Evolutionary conservation across 2,329 filamentous ascomycete genomes (phyloP).

Genomic region (Acrocalymma vagum): DNA sequence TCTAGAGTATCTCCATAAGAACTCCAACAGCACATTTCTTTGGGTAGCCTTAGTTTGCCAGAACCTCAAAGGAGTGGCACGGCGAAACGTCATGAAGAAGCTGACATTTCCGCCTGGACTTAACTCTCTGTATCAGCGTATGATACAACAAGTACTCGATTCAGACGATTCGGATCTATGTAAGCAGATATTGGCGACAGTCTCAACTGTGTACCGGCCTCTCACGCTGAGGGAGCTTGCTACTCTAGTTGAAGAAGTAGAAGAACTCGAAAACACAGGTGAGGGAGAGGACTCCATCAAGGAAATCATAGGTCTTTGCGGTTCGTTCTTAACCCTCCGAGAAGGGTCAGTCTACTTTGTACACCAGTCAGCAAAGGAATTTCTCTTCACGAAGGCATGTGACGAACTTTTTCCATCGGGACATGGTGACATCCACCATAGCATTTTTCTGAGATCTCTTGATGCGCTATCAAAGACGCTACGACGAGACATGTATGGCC

Average conservation of each 20-base stretch:
- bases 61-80: constrained; percentile 27
- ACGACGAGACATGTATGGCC: constrained; percentile 1
- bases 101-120: constrained; percentile 48
- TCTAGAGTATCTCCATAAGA: constrained; percentile 29
- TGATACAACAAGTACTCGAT: constrained; percentile 44
- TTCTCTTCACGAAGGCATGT: constrained; percentile 14
- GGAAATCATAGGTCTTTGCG: constrained; percentile 43
- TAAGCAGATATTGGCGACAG: constrained; percentile 44
- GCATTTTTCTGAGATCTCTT: constrained; percentile 4
- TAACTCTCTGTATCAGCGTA: constrained; percentile 47
- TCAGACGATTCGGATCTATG: constrained; percentile 41
- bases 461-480: not conserved
- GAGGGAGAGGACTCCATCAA: constrained; percentile 15
- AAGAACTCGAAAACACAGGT: constrained; percentile 9
- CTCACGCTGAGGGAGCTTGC: constrained; percentile 46
- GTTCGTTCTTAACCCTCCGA: constrained; percentile 41
- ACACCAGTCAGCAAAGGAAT: constrained; percentile 6
- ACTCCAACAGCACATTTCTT: constrained; percentile 50
- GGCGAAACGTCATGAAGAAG: constrained; percentile 17
- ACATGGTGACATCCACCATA: not conserved
- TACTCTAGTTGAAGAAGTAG: constrained; percentile 23
- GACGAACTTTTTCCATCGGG: constrained; percentile 34
- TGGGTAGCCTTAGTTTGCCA: constrained; percentile 25
- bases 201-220: constrained; percentile 45
- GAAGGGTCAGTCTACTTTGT: not conserved